Base-by-base conservation (phyloP, 2,329 filamentous ascomycete genomes). In the Stromatinia cepivora region DNA sequence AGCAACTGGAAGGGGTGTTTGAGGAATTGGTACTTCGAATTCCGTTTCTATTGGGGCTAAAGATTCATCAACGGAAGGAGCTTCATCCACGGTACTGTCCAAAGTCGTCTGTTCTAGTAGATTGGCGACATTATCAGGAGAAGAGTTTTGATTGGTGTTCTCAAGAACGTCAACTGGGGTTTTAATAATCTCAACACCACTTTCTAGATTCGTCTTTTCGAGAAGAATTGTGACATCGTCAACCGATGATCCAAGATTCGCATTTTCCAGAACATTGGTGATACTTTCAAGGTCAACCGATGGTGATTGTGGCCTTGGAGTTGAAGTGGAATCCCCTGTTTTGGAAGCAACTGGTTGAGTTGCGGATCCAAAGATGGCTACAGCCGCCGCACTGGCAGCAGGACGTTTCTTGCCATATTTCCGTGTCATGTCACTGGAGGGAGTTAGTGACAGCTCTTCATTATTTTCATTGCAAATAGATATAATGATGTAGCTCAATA, bases 391-490 rank as follows among this genome's bases (percentile, higher is more conserved):
- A 28, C 65, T 68, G 22, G 54, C 63, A 39, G 31, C 57, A 28
- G 63, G 42, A n/a, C 69, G 68, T 46, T 72, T 73, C 52, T 71
- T 70, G 11, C 72, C 72, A 67, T 73, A 73, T 57, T 70, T 72
- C n/a, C 69, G 66, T 15, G 53, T 58, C 45, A 56, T 66, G 2
- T 31, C 20, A 69, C 66, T 68, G n/a, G 48, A 20, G 11, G 13
- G 7, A 46, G 22, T 68, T 39, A 68, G 57, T 25, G 1, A 52
- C 20, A 5, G 11, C n/a, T 34, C 8, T 22, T 39, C 15, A 4
- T 17, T 22, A 17, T 50, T 50, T 17, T 2, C 17, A 13, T 17
- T 8, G 20, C 22, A 13, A 28, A 20, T 22, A 52, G 15, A 64
- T n/a, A 20, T 20, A 4, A 25, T 22, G 9, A 34, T 39, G 22